Conservation (phyloP, 2,329 filamentous ascomycete species). For the Cladosporium cucumerinum region DNA sequence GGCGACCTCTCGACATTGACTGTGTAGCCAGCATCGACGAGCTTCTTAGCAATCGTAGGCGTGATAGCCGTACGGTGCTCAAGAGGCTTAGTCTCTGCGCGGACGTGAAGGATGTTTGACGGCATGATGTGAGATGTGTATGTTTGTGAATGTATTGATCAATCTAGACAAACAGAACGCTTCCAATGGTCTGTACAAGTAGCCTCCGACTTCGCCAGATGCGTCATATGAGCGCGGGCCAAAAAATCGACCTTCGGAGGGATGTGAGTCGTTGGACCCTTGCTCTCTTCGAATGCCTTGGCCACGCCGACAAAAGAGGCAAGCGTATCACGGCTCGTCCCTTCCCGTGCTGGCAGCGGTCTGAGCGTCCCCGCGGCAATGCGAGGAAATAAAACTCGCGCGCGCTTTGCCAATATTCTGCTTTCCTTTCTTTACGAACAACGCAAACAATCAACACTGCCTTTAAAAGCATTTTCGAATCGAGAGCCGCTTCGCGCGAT, state of each 20-base stretch:
- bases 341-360: background rate
- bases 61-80: slow-evolving; percentile 39
- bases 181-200: slow-evolving; percentile 7
- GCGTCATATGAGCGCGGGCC: slow-evolving; percentile 10
- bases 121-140: slow-evolving; percentile 23
- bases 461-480: slow-evolving; percentile 41
- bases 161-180: background rate
- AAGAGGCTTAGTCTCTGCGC: slow-evolving; percentile 38
- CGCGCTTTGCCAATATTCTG: background rate
- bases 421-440: slow-evolving; percentile 33
- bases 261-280: background rate
- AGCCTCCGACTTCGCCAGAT: slow-evolving; percentile 6
- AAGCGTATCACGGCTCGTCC: background rate
- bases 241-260: slow-evolving; percentile 4
- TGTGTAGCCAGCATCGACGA: slow-evolving; percentile 41
- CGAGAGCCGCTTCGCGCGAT: slow-evolving; percentile 35
- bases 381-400: slow-evolving; percentile 16
- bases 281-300: background rate
- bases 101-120: slow-evolving; percentile 30
- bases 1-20: slow-evolving; percentile 41
- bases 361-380: background rate
- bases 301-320: background rate
- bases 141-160: background rate
- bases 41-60: slow-evolving; percentile 39
- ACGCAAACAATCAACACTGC: slow-evolving; percentile 38